phyloP scores from a whole-genome alignment of 805 yeast genomes.

The Candida schatavii region DNA sequence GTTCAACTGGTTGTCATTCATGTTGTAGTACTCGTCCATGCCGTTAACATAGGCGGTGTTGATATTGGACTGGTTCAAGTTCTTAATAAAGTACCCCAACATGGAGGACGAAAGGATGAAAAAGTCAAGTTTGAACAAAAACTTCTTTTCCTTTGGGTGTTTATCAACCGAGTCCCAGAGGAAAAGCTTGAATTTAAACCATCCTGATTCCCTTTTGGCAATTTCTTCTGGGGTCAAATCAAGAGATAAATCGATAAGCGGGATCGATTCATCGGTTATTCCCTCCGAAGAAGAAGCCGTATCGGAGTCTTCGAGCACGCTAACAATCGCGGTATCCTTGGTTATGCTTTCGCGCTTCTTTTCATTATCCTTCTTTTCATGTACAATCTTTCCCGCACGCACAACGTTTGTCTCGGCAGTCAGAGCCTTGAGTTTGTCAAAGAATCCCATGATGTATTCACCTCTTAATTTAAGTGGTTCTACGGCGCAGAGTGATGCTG shows the following conservation, averaged over 20 bases:
- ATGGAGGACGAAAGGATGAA: constrained; percentile 55
- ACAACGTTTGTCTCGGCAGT: not conserved
- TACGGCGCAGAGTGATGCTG: too few relatives aligned
- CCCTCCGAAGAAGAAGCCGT: not conserved
- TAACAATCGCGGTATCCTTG: not conserved
- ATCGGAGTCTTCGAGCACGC: not conserved
- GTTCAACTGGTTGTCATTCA: constrained; percentile 44
- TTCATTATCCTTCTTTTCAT: not conserved
- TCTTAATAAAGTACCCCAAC: constrained; percentile 49
- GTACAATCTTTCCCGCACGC: not conserved
- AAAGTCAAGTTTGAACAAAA: constrained; percentile 36
- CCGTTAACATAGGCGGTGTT: constrained; percentile 48
- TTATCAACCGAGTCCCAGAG: constrained; percentile 39
- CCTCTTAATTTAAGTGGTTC: too few relatives aligned
- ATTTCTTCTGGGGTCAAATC: constrained; percentile 20
- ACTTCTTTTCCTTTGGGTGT: constrained; percentile 34
- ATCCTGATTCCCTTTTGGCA: constrained; percentile 15
- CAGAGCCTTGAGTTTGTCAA: not conserved
- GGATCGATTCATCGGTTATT: constrained; percentile 7
- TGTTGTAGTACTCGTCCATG: constrained; percentile 40
- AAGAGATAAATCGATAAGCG: constrained; percentile 20
- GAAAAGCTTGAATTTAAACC: constrained; percentile 23
- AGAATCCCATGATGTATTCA: not conserved
- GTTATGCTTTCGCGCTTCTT: not conserved
- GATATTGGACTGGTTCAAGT: constrained; percentile 40